Percentiles rank a stretch among this genome's conserved stretches.
Evolutionary conservation across 139 green algal species (phyloP).

Genomic region (Micractinium sp.): DNA sequence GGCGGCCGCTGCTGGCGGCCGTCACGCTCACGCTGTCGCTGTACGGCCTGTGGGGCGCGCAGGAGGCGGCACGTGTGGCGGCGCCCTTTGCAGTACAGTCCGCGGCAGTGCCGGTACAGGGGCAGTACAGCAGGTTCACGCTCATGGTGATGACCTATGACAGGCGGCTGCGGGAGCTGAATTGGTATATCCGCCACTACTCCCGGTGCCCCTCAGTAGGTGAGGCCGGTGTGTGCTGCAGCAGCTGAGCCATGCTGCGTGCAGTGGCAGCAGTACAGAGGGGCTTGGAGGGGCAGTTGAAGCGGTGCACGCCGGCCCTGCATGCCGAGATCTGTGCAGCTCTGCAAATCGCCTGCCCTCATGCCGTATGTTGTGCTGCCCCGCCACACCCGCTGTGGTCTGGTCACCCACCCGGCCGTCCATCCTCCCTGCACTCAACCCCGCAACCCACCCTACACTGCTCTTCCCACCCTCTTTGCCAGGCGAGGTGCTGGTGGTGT

Average conservation of each 20-base stretch:
- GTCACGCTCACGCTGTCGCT: background rate
- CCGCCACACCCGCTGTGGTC: background rate
- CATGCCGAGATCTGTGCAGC: too few species aligned
- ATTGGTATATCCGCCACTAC: slow-evolving; percentile 57
- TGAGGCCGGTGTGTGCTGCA: background rate
- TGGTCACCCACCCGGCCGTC: background rate
- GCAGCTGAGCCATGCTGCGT: background rate
- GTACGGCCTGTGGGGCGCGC: background rate
- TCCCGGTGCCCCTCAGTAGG: slow-evolving; percentile 54
- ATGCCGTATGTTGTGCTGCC: too few species aligned
- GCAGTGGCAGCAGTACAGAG: background rate
- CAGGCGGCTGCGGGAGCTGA: slow-evolving; percentile 41
- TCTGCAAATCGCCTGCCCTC: too few species aligned
- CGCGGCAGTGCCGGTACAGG: slow-evolving; percentile 26
- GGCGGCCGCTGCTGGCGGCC: background rate
- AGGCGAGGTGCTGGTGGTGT: slow-evolving; percentile 33
- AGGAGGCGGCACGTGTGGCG: background rate
- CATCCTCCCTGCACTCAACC: too few species aligned
- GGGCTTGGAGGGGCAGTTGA: too few species aligned
- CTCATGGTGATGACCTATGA: slow-evolving; percentile 50
- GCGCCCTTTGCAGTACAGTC: background rate
- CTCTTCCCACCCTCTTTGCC: background rate
- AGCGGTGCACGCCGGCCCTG: too few species aligned
- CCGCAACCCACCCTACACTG: background rate
- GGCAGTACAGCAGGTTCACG: slow-evolving; percentile 35